phyloP scores from a whole-genome alignment of 805 yeast species.

The Cyberlindnera bimundalis region DNA sequence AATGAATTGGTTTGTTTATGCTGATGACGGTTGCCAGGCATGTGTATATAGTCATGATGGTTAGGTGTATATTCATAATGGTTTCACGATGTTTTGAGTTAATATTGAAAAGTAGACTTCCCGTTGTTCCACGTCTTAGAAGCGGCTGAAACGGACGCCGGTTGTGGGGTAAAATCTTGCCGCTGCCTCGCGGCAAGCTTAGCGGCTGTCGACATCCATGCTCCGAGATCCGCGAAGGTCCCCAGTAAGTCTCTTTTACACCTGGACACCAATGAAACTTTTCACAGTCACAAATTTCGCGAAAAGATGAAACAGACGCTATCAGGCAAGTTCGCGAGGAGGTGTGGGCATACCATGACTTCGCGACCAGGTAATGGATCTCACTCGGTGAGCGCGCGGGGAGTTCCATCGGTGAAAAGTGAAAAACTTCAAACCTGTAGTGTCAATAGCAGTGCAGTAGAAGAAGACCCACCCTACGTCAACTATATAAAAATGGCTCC shows the following conservation, averaged over 20 bases:
- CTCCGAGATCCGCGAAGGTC: too few species aligned
- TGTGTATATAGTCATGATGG: slow-evolving; percentile 13
- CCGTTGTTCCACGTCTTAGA: too few species aligned
- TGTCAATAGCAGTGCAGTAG: slow-evolving; percentile 18
- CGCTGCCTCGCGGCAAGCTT: too few species aligned
- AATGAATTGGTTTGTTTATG: slow-evolving; percentile 4
- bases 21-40: slow-evolving; percentile 10
- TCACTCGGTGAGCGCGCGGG: not conserved
- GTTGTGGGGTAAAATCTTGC: not conserved
- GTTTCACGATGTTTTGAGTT: slow-evolving; percentile 1
- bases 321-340: slow-evolving; percentile 3
- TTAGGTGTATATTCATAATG: slow-evolving; percentile 11
- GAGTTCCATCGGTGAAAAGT: slow-evolving; percentile 9
- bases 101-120: too few species aligned
- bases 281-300: slow-evolving; percentile 12
- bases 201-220: too few species aligned
- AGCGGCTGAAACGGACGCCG: not conserved
- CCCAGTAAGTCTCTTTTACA: too few species aligned
- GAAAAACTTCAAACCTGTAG: slow-evolving; percentile 29
- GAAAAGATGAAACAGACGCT: not conserved
- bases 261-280: slow-evolving; percentile 9
- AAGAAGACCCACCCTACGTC: not conserved
- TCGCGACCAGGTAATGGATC: too few species aligned
- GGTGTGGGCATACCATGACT: too few species aligned
- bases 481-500: slow-evolving; percentile 15